These are phyloP conservation scores for Nitzschia sp. DNA, from an alignment of 108 stramenopile genomes.

Conservation along the genomic window DNA sequence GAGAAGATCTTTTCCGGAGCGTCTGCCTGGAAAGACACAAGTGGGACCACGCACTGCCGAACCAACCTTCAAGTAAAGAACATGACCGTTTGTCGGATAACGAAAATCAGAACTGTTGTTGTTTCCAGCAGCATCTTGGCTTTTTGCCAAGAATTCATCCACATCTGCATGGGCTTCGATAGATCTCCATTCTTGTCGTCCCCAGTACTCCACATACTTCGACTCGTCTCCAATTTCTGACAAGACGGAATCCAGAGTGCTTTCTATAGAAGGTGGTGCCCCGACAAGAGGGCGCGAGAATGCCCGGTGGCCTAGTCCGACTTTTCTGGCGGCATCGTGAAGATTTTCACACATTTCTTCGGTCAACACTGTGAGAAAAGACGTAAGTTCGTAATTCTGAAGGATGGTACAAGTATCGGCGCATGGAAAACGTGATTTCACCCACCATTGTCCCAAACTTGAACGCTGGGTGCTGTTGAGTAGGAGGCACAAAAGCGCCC, in stretches of 20 bases:
- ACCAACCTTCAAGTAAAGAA: constrained; percentile 70
- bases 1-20: constrained; percentile 61
- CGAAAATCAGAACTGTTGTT: constrained; percentile 15
- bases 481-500: background rate
- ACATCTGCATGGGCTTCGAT: constrained; percentile 84
- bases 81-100: constrained; percentile 72
- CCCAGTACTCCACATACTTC: constrained; percentile 76
- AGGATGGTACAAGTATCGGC: too few species aligned
- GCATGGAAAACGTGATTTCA: background rate
- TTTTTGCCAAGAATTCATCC: constrained; percentile 51
- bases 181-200: constrained; percentile 65
- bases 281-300: constrained; percentile 12
- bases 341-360: constrained; percentile 1
- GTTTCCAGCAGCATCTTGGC: constrained; percentile 26
- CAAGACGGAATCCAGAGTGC: constrained; percentile 19
- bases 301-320: constrained; percentile 25
- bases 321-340: constrained; percentile 7
- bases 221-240: constrained; percentile 11
- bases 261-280: constrained; percentile 4
- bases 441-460: constrained; percentile 7
- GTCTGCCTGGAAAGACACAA: constrained; percentile 49
- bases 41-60: constrained; percentile 68
- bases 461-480: background rate
- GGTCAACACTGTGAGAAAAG: constrained; percentile 15
- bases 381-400: background rate